Evolutionary conservation across 2,329 filamentous ascomycete genomes (phyloP), one percentile per base, ranked within the genome.

Genomic region (Ophiosphaerella korrae): DNA sequence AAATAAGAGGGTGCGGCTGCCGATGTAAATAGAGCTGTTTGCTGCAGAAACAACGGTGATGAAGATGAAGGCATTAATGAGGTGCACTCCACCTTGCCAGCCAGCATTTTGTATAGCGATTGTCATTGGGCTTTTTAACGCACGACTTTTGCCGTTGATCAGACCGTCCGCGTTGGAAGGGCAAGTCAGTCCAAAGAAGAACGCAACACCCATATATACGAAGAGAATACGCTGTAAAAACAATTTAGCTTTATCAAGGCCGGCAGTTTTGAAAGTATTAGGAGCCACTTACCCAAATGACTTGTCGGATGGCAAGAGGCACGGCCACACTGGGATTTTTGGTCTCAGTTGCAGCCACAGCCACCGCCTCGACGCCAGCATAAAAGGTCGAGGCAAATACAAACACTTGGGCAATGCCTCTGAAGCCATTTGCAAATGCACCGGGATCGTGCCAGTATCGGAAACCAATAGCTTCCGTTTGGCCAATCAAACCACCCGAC

Each of bases 11-110:
- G 88, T 92, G 18, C 89, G 83, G 3, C 87, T 89, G 38, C 85
- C 85, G 58, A 92, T 89, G 70, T 92, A 92, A 54, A 92, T 88
- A 7, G 86, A 88, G 45, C 84, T 86, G 73, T 92, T 92, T 60
- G 64, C 68, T 1, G 68, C 67, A 3, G 62, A 66, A 14, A 91
- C 75, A 46, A 88, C 89, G 4, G 88, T 90, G 14, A 90, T 76
- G 38, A 92, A 63, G 38, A 71, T 71, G 50, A 70, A 67, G 2
- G 85, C 87, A 58, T 92, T 92, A 75, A 92, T 88, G 1, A 92
- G 80, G 66, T 92, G 85, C 1, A 88, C 87, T 47, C 87, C 89
- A 23, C 83, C 84, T 47, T 87, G 73, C 83, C 87, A 92, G 1
- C 88, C 88, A 1, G 88, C 89, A 52, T 84, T 89, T 55, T 88